Evolutionary conservation across 2,329 filamentous ascomycete species (phyloP), one percentile per base, ranked within the genome.

Genomic region (Lizonia empirigonia): DNA sequence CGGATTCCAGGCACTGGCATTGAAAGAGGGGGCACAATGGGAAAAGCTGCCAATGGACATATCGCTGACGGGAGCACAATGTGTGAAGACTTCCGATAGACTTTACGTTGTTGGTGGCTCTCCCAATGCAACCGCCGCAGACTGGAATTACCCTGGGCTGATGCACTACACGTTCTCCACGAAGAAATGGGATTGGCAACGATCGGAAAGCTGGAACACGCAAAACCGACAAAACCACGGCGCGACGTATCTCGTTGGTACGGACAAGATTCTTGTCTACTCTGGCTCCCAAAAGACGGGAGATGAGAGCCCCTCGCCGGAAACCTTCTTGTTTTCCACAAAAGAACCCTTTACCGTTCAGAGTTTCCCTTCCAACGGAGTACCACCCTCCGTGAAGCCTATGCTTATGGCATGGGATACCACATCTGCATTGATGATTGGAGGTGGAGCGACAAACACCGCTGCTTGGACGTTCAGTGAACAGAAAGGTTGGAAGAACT

Each of bases 71-170:
- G 90, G 89, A 36, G 90, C 83, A 32, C 84, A 85, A 6, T 97
- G 93, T 73, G 88, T 96, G 18, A 86, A 85, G 47, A 86, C 85
- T 29, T 82, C 80, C 19, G 80, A 87, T 4, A 88, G 82, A 20
- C 80, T 97, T 23, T 96, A 88, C 68, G 81, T 97, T 37, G 85
- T 97, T 29, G 93, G 93, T 62, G 93, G 93, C 45, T 67, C 71
- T 15, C 59, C 63, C 22, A 73, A 72, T 24, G 68, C 59, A 39
- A 72, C 72, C 6, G 67, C 64, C 8, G 55, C 64, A 8, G 48
- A 51, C 3, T 70, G 80, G 50, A 75, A 79, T 13, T 95, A 94
- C 68, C 76, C 83, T 8, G 93, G 93, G 9, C 72, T 97, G 44
- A 92, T 96, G 73, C 77, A 81, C 59, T 89, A 83, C 65, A 79